These are phyloP conservation scores for Tetrapyrgos nigripes DNA, from an alignment of 1,284 basidiomycete genomes.

Conservation along the genomic window DNA sequence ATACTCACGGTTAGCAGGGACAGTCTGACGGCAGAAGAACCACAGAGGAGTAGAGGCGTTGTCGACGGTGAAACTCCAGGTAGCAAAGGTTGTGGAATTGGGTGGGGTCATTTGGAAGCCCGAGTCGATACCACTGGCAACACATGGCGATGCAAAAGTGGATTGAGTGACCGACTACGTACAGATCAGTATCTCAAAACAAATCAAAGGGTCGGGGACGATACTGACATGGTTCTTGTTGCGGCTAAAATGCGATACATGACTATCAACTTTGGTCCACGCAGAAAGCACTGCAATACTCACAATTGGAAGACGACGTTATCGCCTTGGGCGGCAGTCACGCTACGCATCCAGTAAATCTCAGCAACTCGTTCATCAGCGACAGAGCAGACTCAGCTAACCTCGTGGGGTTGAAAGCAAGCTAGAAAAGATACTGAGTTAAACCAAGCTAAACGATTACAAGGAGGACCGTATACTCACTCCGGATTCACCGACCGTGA, in stretches of 20 bases:
- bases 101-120: slow-evolving; percentile 44
- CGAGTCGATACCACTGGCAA: slow-evolving; percentile 48
- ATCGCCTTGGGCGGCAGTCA: slow-evolving; percentile 59
- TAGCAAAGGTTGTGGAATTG: slow-evolving; percentile 33
- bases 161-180: slow-evolving; percentile 62
- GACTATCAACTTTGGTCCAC: slow-evolving; percentile 5
- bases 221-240: slow-evolving; percentile 47
- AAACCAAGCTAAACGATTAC: not conserved
- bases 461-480: too few species aligned
- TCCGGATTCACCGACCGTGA: slow-evolving; percentile 54
- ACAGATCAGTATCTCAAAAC: not conserved
- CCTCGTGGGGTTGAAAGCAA: slow-evolving; percentile 45
- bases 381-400: slow-evolving; percentile 15
- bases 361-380: slow-evolving; percentile 15
- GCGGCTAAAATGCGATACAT: slow-evolving; percentile 27
- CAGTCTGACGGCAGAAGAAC: slow-evolving; percentile 57
- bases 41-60: slow-evolving; percentile 48
- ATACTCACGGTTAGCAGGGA: slow-evolving; percentile 19
- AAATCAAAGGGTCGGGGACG: not conserved
- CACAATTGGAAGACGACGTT: slow-evolving; percentile 60
- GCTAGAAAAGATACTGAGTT: not conserved
- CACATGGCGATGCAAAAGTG: slow-evolving; percentile 56
- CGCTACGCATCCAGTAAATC: slow-evolving; percentile 23
- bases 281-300: slow-evolving; percentile 21
- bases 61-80: slow-evolving; percentile 45